A percentile compares a stretch with the other conserved stretches of the same genome.
These are phyloP conservation scores for Leccinellum albellum DNA, from an alignment of 768 basidiomycete species.

Conservation along the genomic window DNA sequence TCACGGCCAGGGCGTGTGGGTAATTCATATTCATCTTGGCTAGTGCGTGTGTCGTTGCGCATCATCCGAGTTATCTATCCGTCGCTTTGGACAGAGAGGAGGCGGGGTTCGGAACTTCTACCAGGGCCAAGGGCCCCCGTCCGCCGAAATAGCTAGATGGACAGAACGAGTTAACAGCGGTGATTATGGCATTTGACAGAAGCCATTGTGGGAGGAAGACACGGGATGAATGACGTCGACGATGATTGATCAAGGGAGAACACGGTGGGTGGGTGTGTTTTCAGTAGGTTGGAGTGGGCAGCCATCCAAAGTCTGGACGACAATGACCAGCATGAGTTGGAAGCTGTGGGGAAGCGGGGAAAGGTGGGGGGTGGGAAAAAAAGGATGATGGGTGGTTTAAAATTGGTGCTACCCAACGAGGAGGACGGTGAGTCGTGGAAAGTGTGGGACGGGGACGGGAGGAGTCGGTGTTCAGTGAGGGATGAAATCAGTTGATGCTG, in stretches of 20 bases:
- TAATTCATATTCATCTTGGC: neutral
- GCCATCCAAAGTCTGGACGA: neutral
- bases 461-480: no score
- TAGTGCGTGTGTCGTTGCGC: neutral
- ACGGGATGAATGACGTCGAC: neutral
- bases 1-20: neutral
- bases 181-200: constrained; percentile 18
- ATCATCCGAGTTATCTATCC: constrained; percentile 3
- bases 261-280: constrained; percentile 7
- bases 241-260: constrained; percentile 11
- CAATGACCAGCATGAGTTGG: neutral
- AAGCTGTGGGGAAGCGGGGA: constrained; percentile 25
- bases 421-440: neutral
- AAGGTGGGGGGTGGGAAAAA: constrained; percentile 14
- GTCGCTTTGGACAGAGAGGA: neutral
- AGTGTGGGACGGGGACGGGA: neutral
- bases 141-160: neutral
- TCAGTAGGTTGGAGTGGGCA: constrained; percentile 1
- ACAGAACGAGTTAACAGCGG: constrained; percentile 8
- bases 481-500: no score
- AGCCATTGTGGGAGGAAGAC: constrained; percentile 24
- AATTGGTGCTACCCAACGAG: constrained; percentile 1
- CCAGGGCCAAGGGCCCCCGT: constrained; percentile 9
- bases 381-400: constrained; percentile 6
- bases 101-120: constrained; percentile 6